Conservation (phyloP, 2,329 filamentous ascomycete genomes). For the Nemania diffusa region DNA sequence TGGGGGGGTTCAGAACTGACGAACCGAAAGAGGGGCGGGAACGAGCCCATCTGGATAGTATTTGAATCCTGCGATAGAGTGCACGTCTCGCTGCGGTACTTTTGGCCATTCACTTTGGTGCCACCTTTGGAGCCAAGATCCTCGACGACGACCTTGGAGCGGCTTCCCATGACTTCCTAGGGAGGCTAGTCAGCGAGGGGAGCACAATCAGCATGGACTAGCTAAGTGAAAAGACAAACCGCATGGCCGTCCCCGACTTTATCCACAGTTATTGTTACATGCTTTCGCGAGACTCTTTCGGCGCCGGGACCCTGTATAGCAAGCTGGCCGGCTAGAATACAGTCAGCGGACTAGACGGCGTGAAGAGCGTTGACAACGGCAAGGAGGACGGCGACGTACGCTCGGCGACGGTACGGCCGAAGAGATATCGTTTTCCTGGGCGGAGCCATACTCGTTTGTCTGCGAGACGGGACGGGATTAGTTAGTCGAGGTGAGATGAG, state of each 20-base stretch:
- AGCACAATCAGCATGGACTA: neutral
- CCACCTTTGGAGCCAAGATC: conserved; percentile 88
- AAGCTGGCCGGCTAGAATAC: conserved; percentile 67
- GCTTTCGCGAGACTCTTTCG: conserved; percentile 87
- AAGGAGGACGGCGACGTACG: conserved; percentile 56
- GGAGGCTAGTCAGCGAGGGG: conserved; percentile 18
- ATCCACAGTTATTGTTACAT: conserved; percentile 80
- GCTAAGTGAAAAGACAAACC: conserved; percentile 56
- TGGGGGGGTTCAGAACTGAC: conserved; percentile 29
- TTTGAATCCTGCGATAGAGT: conserved; percentile 68
- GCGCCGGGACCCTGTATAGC: conserved; percentile 70
- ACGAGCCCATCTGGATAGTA: conserved; percentile 77
- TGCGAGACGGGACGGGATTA: conserved; percentile 47
- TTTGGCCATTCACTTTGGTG: conserved; percentile 78
- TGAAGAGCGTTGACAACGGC: neutral
- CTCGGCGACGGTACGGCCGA: conserved; percentile 80
- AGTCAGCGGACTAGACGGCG: conserved; percentile 15
- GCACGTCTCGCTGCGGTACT: conserved; percentile 71
- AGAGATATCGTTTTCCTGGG: conserved; percentile 85
- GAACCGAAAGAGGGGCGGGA: conserved; percentile 70
- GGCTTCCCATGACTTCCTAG: conserved; percentile 70
- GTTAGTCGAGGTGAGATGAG: conserved; percentile 28
- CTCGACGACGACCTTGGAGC: conserved; percentile 77
- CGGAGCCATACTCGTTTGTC: conserved; percentile 83
- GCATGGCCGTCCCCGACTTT: conserved; percentile 73